phyloP scores from a whole-genome alignment of 805 yeast genomes.

The Nakazawaea sp. region DNA sequence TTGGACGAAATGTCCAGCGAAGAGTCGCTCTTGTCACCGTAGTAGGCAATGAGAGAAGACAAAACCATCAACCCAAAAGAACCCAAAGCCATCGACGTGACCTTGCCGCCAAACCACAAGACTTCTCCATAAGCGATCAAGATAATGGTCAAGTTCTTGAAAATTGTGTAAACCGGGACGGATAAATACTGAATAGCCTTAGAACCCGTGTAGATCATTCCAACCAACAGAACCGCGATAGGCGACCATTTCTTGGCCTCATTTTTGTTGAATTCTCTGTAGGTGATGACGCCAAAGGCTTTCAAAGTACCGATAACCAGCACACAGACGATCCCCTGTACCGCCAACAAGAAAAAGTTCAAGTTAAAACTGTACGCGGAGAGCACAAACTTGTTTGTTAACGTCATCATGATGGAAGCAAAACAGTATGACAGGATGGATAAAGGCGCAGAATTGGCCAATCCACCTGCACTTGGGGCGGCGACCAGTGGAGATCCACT shows the following conservation, averaged over 20 bases:
- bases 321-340: slow-evolving; percentile 83
- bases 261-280: slow-evolving; percentile 74
- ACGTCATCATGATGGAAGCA: slow-evolving; percentile 95
- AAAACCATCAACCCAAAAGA: slow-evolving; percentile 90
- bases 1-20: slow-evolving; percentile 30
- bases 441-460: slow-evolving; percentile 52
- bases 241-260: slow-evolving; percentile 98
- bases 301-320: slow-evolving; percentile 68
- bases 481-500: not conserved
- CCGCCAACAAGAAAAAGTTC: slow-evolving; percentile 84
- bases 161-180: slow-evolving; percentile 95
- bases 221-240: slow-evolving; percentile 79
- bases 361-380: slow-evolving; percentile 64
- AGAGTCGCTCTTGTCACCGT: slow-evolving; percentile 62
- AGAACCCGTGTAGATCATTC: slow-evolving; percentile 94
- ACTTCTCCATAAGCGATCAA: slow-evolving; percentile 98
- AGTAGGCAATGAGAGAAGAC: slow-evolving; percentile 92
- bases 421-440: slow-evolving; percentile 82
- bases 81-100: slow-evolving; percentile 82
- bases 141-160: slow-evolving; percentile 95
- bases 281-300: slow-evolving; percentile 68
- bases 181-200: slow-evolving; percentile 88
- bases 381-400: slow-evolving; percentile 92
- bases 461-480: slow-evolving; percentile 9
- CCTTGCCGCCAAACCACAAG: slow-evolving; percentile 91